Evolutionary conservation across 2,329 filamentous ascomycete species (phyloP).

Genomic region (Beauveria brongniartii): DNA sequence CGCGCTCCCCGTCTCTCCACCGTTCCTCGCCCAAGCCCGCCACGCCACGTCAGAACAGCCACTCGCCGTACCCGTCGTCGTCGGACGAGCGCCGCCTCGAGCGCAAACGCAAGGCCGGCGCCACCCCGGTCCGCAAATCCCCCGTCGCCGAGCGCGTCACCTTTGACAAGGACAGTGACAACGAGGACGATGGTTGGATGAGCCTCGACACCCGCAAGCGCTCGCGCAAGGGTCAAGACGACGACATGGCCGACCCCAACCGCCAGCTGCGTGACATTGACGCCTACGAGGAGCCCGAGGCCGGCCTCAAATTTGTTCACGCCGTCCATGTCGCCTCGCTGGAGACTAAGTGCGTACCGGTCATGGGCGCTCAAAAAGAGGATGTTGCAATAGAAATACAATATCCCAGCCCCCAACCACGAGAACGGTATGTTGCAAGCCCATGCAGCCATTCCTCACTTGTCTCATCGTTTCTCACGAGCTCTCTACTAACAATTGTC

Average conservation of each 20-base stretch:
- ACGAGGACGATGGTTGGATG: slow-evolving; percentile 45
- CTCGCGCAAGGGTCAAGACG: slow-evolving; percentile 33
- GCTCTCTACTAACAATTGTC: slow-evolving; percentile 11
- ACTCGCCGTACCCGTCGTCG: slow-evolving; percentile 34
- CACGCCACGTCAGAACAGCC: slow-evolving; percentile 31
- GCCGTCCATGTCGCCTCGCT: slow-evolving; percentile 48
- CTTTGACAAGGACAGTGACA: slow-evolving; percentile 44
- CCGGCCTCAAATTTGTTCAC: slow-evolving; percentile 44
- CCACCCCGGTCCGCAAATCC: slow-evolving; percentile 26
- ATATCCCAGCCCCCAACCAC: slow-evolving; percentile 68
- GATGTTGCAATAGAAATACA: slow-evolving; percentile 62
- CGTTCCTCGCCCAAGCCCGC: slow-evolving; percentile 34
- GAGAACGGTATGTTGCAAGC: slow-evolving; percentile 50
- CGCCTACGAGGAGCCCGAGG: slow-evolving; percentile 36
- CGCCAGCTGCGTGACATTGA: slow-evolving; percentile 37
- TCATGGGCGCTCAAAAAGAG: slow-evolving; percentile 40
- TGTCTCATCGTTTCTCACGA: neutral
- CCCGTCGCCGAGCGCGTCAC: slow-evolving; percentile 41
- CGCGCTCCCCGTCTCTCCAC: slow-evolving; percentile 26
- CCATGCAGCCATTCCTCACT: neutral
- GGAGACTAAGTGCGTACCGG: slow-evolving; percentile 41
- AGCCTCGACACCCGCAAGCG: slow-evolving; percentile 40
- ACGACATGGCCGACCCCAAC: slow-evolving; percentile 37
- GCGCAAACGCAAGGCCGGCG: slow-evolving; percentile 41
- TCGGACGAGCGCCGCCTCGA: slow-evolving; percentile 28